Conservation (phyloP, 257 asterid species). For the Vinca minor region DNA sequence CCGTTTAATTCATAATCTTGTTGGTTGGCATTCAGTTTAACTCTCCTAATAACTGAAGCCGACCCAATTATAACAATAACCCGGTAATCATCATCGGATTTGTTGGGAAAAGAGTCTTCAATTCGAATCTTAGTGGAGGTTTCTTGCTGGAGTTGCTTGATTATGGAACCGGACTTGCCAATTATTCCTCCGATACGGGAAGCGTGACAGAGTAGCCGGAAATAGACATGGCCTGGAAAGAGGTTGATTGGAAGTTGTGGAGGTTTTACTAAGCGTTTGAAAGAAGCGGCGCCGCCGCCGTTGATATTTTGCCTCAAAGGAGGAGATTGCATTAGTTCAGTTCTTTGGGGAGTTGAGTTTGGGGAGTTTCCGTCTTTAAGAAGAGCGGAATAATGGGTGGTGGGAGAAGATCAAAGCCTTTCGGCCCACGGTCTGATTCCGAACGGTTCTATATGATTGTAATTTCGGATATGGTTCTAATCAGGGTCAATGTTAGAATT, state of each 20-base stretch:
- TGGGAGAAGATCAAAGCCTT: too few species aligned
- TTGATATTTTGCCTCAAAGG: too few species aligned
- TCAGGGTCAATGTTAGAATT: too few species aligned
- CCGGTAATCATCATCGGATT: slow-evolving; percentile 39
- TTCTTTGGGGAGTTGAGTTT: too few species aligned
- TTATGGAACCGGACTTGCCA: slow-evolving; percentile 60
- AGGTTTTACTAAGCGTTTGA: slow-evolving; percentile 19
- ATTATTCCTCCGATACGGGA: slow-evolving; percentile 70
- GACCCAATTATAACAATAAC: slow-evolving; percentile 48
- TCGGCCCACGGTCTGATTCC: too few species aligned
- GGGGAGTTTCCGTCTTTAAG: too few species aligned
- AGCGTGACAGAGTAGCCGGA: slow-evolving; percentile 68
- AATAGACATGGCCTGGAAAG: slow-evolving; percentile 45
- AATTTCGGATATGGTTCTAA: too few species aligned
- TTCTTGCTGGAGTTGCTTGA: slow-evolving; percentile 54
- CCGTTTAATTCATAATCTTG: slow-evolving; percentile 4
- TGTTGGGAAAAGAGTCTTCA: slow-evolving; percentile 33
- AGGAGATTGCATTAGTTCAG: too few species aligned
- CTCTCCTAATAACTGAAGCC: slow-evolving; percentile 17
- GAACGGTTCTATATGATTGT: too few species aligned
- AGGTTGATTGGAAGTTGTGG: slow-evolving; percentile 31
- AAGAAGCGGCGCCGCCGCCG: slow-evolving; percentile 16
- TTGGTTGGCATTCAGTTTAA: slow-evolving; percentile 21
- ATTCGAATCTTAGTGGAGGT: slow-evolving; percentile 54
- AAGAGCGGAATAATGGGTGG: too few species aligned